phyloP scores from a whole-genome alignment of 2,329 filamentous ascomycete genomes.

The Helminthosporium solani region DNA sequence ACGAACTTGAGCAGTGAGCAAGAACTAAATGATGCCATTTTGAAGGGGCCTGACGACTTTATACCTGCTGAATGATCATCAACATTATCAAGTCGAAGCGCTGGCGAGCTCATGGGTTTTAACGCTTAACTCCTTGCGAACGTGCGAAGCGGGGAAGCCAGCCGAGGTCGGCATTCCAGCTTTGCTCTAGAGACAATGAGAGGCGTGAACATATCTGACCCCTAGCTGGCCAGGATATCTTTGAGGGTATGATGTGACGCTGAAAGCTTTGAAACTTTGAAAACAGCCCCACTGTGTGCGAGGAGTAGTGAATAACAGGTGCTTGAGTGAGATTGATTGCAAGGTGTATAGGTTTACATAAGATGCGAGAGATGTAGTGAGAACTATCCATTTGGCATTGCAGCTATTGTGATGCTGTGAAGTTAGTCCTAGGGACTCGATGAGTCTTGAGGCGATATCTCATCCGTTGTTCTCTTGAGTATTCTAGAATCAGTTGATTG shows the following conservation, averaged over 20 bases:
- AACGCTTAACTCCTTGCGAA: slow-evolving; percentile 18
- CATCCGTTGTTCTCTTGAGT: background rate
- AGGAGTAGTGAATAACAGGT: too few relatives aligned
- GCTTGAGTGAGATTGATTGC: too few relatives aligned
- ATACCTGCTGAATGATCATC: background rate
- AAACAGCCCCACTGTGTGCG: too few relatives aligned
- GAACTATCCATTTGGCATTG: too few relatives aligned
- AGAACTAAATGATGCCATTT: background rate
- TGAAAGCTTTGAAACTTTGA: too few relatives aligned
- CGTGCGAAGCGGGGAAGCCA: slow-evolving; percentile 23
- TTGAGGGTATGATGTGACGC: too few relatives aligned
- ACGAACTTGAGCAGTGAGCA: background rate
- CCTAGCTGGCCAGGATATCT: too few relatives aligned
- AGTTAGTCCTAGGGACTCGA: too few relatives aligned
- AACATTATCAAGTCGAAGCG: slow-evolving; percentile 7
- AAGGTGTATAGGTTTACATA: too few relatives aligned
- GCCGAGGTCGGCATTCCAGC: slow-evolving; percentile 25
- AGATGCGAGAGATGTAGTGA: too few relatives aligned
- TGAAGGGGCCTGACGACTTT: background rate
- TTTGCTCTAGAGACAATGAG: background rate
- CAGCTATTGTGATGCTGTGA: too few relatives aligned
- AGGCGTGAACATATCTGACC: too few relatives aligned
- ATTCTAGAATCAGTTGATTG: background rate
- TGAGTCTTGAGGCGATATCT: background rate
- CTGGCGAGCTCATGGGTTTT: slow-evolving; percentile 16